phyloP scores from a whole-genome alignment of 306 rosid species.

The Acmispon strigosus region DNA sequence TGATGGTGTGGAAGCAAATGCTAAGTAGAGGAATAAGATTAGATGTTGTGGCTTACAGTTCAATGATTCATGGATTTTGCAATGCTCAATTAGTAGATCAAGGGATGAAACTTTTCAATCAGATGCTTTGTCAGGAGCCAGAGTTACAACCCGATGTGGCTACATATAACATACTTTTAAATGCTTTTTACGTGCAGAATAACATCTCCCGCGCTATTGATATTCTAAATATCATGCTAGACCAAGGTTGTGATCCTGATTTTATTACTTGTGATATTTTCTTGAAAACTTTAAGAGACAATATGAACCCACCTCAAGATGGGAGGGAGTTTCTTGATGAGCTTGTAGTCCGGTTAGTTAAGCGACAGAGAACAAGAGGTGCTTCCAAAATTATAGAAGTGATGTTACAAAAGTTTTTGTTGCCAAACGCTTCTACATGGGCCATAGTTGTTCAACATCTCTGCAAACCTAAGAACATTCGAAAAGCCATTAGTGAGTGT shows the following conservation, averaged over 20 bases:
- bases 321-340: slow-evolving; percentile 82
- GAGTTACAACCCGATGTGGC: slow-evolving; percentile 70
- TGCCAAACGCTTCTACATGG: slow-evolving; percentile 76
- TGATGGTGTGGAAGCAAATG: slow-evolving; percentile 87
- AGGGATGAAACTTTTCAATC: slow-evolving; percentile 78
- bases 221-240: slow-evolving; percentile 69
- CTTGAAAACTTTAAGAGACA: slow-evolving; percentile 63
- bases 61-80: slow-evolving; percentile 91
- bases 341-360: slow-evolving; percentile 65
- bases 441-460: slow-evolving; percentile 51
- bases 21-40: slow-evolving; percentile 65
- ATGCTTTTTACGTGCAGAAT: slow-evolving; percentile 59
- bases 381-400: slow-evolving; percentile 60
- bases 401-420: slow-evolving; percentile 63
- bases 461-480: slow-evolving; percentile 55
- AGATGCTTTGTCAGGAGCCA: slow-evolving; percentile 67
- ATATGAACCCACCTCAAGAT: slow-evolving; percentile 68
- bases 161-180: slow-evolving; percentile 67
- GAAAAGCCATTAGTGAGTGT: slow-evolving; percentile 47
- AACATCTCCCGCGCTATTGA: slow-evolving; percentile 61
- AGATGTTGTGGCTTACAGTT: slow-evolving; percentile 89
- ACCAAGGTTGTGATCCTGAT: slow-evolving; percentile 81
- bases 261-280: slow-evolving; percentile 61
- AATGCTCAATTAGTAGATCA: slow-evolving; percentile 57
- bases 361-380: slow-evolving; percentile 48